Evolutionary conservation across 1,139 yeast species (phyloP).

Genomic region (Ogataea hybrid): DNA sequence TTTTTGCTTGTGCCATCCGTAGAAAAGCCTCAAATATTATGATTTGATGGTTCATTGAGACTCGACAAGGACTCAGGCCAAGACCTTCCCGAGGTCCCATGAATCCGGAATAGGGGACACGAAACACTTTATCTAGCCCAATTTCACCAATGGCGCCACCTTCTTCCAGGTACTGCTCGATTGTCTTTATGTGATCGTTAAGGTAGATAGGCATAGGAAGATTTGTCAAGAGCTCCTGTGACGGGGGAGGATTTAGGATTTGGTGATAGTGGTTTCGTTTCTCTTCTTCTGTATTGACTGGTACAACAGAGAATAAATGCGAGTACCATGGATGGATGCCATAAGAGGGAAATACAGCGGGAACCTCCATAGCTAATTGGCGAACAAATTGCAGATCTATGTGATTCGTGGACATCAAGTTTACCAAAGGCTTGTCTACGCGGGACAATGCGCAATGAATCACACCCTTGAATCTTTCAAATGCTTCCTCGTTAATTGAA

Average conservation of each 20-base stretch:
- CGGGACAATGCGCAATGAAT: not conserved
- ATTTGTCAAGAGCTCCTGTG: conserved; percentile 40
- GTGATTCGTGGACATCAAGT: conserved; percentile 60
- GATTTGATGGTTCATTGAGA: conserved; percentile 63
- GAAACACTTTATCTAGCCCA: conserved; percentile 78
- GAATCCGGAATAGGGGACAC: conserved; percentile 63
- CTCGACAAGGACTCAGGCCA: conserved; percentile 32
- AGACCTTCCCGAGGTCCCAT: conserved; percentile 37
- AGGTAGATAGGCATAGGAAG: conserved; percentile 66
- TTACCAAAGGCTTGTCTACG: conserved; percentile 16
- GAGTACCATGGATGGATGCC: conserved; percentile 94
- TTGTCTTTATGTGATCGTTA: conserved; percentile 34
- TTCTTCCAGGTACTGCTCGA: conserved; percentile 29
- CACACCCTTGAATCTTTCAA: conserved; percentile 5
- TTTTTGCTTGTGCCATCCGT: conserved; percentile 46
- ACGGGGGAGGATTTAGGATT: conserved; percentile 43
- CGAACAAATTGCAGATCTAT: conserved; percentile 44
- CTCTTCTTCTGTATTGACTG: conserved; percentile 21
- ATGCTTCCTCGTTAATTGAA: conserved; percentile 11
- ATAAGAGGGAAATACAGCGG: conserved; percentile 53
- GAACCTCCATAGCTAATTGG: conserved; percentile 32
- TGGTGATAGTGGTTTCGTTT: conserved; percentile 54
- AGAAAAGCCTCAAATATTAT: conserved; percentile 51
- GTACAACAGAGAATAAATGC: conserved; percentile 50
- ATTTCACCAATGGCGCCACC: conserved; percentile 68